Evolutionary conservation across 352 stramenopile genomes (phyloP), one percentile per base, ranked within the genome.

Genomic region (Globisporangium rhizosaccharum): DNA sequence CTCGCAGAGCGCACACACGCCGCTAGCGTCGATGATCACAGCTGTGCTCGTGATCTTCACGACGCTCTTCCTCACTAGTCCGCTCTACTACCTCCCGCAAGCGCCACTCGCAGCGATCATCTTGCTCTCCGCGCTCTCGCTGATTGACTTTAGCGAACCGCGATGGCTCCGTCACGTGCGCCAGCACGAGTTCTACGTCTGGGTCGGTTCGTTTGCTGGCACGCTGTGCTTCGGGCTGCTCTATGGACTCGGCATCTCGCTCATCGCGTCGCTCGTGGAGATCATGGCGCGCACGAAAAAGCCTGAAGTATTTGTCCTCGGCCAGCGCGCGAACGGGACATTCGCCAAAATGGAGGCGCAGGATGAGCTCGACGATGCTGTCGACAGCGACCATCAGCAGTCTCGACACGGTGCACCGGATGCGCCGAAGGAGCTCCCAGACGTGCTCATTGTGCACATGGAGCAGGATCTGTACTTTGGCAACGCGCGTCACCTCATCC

Each of bases 1-100:
- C 65, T 86, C 96, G 58, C 80, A 94, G 50, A 90, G 75, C 46
- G 92, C 90, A 2, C 77, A 88, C 60, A 97, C 85, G 37, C 86
- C 86, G 28, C 75, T 98, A 2, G 87, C 87, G 50, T 90, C 76
- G 36, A 90, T 98, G 51, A 80, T 98, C 51, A 95, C 90, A 2
- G 82, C 88, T 0, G 49, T 88, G 11, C 66, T 98, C 25, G 84
- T 98, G 47, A 74, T 90, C n/a, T n/a, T 98, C 14, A 82, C 91
- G 47, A 67, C 98, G 4, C 63, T 96, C 23, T 90, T 90, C 17
- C 71, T 97, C 58, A 98, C 93, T 1, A 66, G 74, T 7, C 72
- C 92, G 36, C 85, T 98, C 39, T 92, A 92, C 49, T 92, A 94
- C 42, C 72, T 98, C 30, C 91, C 92, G 3, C 90, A 94, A 59